These are phyloP conservation scores for Chlamydomonas schloesseri DNA, from an alignment of 139 green algal species.

Conservation along the genomic window DNA sequence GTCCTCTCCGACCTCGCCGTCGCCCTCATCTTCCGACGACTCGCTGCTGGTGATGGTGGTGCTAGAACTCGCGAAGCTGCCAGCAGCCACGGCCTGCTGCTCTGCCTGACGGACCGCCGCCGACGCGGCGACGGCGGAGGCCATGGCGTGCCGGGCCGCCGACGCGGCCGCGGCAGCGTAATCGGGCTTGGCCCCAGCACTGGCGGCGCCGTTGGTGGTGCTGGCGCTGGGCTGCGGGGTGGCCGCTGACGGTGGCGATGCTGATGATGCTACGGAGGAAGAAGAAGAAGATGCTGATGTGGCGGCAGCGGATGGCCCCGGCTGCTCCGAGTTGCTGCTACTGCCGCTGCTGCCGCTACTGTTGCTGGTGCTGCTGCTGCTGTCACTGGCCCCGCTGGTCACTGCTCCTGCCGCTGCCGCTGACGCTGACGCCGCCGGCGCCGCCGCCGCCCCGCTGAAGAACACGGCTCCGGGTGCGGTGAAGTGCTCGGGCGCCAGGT, in stretches of 20 bases:
- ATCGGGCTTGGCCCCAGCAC: background rate
- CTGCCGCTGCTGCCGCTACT: background rate
- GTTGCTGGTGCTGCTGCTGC: background rate
- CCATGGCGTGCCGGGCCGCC: too few species aligned
- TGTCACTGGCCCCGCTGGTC: constrained; percentile 1
- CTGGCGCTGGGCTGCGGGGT: background rate
- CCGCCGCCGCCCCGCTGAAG: constrained; percentile 1
- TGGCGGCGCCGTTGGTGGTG: background rate
- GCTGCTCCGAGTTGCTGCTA: background rate
- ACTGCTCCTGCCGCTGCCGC: background rate
- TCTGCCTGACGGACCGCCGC: background rate
- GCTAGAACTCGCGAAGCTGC: too few species aligned
- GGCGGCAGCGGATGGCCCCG: too few species aligned
- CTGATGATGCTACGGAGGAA: background rate
- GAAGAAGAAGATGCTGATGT: too few species aligned
- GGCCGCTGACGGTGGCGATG: background rate
- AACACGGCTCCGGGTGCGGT: background rate
- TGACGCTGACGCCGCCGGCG: background rate
- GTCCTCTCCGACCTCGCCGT: background rate
- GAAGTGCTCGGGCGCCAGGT: constrained; percentile 58
- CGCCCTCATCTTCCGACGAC: background rate
- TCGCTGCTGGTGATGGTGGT: too few species aligned
- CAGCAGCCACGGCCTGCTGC: background rate
- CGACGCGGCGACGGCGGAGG: too few species aligned
- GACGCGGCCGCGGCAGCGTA: background rate